Evolutionary conservation across 1,139 yeast genomes (phyloP), one percentile per base, ranked within the genome.

Genomic region (Candida tropicalis): DNA sequence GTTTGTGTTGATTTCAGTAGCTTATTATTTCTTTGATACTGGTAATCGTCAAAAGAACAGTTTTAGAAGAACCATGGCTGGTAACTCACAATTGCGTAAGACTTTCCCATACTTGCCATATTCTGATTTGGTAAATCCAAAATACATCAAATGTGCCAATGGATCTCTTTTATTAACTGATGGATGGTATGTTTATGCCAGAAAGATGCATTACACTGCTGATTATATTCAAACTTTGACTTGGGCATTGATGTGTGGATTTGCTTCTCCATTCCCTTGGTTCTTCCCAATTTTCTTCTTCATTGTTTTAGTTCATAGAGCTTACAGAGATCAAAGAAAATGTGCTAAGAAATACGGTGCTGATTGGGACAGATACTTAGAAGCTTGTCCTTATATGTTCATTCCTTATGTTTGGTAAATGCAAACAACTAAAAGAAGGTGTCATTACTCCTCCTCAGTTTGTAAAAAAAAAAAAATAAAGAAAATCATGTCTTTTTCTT

Each of bases 161-260:
- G 99, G 99, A 12, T 84, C 95, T 10, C 72, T 81, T 40, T 76
- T 93, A 59, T 77, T 93, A 57, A 84, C 93, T 40, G 97, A 90
- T 58, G 99, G 99, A 31, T 93, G 98, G 97, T 87, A 82, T 66
- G 82, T 75, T 49, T 85, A 81, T 57, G 99, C 97, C 10, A 84
- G 99, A 71, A 93, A 93, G 70, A 82, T 84, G 55, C 96, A 91
- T 66, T 93, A 93, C 75, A 90, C 98, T 37, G 97, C 96, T 28
- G 99, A 93, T 65, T 90, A 84, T 75, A 71, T 79, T 41, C 97
- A 89, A 71, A 80, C 95, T 43, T 71, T 88, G 54, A 79, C 95
- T 39, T 93, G 99, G 99, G 97, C 95, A 8, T 73, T 93, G 50
- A 79, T 84, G 51, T 89, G 97, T 65, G 99, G 99, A 1, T 82